A percentile compares a stretch with the other conserved stretches of the same genome.
Evolutionary conservation across 306 rosid genomes (phyloP).

Genomic region (Acacia acuminata): DNA sequence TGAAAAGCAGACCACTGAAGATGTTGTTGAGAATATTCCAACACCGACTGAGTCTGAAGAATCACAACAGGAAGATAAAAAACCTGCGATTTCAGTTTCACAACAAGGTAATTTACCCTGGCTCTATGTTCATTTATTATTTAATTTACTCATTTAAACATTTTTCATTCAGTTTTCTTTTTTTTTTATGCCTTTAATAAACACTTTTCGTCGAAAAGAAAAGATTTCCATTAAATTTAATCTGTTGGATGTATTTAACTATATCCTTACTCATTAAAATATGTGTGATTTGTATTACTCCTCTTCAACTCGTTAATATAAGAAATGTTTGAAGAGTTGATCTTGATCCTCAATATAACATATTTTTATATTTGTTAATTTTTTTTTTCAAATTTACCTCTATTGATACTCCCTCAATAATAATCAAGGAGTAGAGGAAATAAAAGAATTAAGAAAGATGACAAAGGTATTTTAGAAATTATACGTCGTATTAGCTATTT

Average conservation of each 20-base stretch:
- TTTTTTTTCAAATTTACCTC: accelerated
- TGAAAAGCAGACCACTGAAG: slow-evolving; percentile 37
- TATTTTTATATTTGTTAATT: too few species aligned
- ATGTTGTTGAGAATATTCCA: slow-evolving; percentile 18
- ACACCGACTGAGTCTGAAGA: slow-evolving; percentile 16
- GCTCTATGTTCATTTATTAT: not conserved
- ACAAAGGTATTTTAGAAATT: too few species aligned
- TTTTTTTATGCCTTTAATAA: not conserved
- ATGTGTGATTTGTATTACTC: not conserved
- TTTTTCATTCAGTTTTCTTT: not conserved
- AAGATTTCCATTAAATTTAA: not conserved
- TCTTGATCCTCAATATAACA: too few species aligned
- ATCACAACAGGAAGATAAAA: slow-evolving; percentile 39
- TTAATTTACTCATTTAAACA: not conserved
- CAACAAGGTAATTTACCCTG: slow-evolving; percentile 31
- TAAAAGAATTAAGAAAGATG: too few species aligned
- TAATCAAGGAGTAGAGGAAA: too few species aligned
- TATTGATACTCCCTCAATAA: too few species aligned
- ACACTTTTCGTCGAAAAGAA: not conserved
- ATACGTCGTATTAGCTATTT: too few species aligned
- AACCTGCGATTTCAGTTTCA: slow-evolving; percentile 31
- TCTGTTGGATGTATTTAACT: not conserved
- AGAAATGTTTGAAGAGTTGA: too few species aligned
- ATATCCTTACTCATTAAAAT: not conserved
- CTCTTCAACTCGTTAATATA: too few species aligned